Conservation (phyloP, 176 grass and related monocot genomes). For the Panicum miliaceum region DNA sequence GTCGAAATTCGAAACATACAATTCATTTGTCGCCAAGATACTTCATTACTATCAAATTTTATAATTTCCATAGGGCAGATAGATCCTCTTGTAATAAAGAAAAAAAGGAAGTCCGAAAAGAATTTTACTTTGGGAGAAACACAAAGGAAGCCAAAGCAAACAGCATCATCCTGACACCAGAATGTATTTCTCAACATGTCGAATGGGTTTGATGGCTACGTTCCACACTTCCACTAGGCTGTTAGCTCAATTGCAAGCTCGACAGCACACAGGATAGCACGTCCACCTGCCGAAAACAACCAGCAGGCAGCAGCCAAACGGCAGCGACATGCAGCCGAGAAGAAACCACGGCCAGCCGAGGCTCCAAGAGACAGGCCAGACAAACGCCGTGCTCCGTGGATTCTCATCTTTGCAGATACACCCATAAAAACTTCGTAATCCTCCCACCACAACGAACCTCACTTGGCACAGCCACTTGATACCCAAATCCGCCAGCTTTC, state of each 20-base stretch:
- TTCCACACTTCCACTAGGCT: not conserved
- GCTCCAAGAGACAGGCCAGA: conserved; percentile 14
- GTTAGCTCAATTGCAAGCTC: not conserved
- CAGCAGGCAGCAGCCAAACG: not conserved
- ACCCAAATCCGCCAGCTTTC: not conserved
- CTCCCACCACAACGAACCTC: not conserved
- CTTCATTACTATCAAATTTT: no score
- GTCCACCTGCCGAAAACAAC: not conserved
- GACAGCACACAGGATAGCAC: not conserved
- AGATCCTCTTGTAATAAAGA: no score
- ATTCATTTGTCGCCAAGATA: no score
- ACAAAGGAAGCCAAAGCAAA: no score
- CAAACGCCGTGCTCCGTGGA: not conserved
- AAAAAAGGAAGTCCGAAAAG: no score
- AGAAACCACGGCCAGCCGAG: conserved; percentile 25
- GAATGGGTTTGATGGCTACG: not conserved
- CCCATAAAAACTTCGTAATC: not conserved
- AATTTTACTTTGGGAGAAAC: no score
- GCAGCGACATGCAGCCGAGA: not conserved
- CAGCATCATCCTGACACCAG: no score
- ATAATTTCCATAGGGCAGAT: no score
- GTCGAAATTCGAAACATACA: no score
- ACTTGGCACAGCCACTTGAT: not conserved
- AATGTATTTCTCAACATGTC: no score
- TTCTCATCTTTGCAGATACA: not conserved